These are phyloP conservation scores for Yarrowia sp. DNA, from an alignment of 805 yeast genomes.

Conservation along the genomic window DNA sequence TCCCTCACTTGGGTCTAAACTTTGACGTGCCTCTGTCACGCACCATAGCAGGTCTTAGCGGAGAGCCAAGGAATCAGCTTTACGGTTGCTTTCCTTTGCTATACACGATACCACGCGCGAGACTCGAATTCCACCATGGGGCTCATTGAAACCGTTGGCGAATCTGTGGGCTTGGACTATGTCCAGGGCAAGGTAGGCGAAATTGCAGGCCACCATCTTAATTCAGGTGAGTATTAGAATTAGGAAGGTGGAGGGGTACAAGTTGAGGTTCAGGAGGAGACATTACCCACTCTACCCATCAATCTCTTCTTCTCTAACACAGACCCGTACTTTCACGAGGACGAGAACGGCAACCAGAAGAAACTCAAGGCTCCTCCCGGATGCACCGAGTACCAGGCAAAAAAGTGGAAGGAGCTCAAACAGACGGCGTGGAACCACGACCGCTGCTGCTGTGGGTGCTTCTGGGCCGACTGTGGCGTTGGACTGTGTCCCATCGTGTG, in stretches of 20 bases:
- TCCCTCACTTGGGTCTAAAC: neutral
- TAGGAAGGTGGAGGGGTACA: neutral
- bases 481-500: constrained; percentile 80
- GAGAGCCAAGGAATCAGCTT: neutral
- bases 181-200: constrained; percentile 15
- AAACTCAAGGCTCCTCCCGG: constrained; percentile 67
- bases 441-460: constrained; percentile 79
- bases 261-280: too few relatives aligned
- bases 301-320: neutral
- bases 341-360: constrained; percentile 59
- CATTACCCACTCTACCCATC: too few relatives aligned
- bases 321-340: constrained; percentile 63
- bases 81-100: neutral
- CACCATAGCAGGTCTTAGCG: neutral
- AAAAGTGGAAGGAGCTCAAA: constrained; percentile 76
- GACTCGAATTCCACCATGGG: neutral
- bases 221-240: constrained; percentile 8
- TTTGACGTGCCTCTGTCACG: neutral
- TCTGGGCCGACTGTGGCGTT: constrained; percentile 67
- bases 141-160: constrained; percentile 22
- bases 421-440: constrained; percentile 88
- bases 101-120: too few relatives aligned
- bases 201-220: neutral
- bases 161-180: constrained; percentile 22
- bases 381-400: constrained; percentile 64